Base-by-base conservation (phyloP, 768 basidiomycete genomes). In the Suillus paluster region DNA sequence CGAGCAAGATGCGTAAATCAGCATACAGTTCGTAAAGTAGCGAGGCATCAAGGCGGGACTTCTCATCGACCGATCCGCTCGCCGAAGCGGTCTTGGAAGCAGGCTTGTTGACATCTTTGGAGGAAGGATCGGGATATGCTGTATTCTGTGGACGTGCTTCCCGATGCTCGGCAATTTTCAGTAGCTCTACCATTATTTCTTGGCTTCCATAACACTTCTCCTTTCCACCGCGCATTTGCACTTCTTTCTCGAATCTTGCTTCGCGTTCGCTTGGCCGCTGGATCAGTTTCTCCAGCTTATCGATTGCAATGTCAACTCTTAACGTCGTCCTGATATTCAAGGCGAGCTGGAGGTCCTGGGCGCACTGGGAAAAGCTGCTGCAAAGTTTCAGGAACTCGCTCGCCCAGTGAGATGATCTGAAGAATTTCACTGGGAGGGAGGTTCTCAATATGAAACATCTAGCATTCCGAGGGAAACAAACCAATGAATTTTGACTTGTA, bases 401-500 rank as follows among this genome's bases (percentile, higher is more conserved):
- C 58, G 83, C 81, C 72, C 81, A 84, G 4, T 70, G 64, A 2
- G 66, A 65, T 5, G 73, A 67, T 39, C 70, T 75, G 42, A 79
- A 65, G 0, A 77, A 70, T 59, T 76, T 78, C 49, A 73, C 72
- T 55, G 59, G 39, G 27, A 54, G 65, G 27, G 60, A 52, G 23
- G 27, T 36, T 65, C 19, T 30, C 59, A 9, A 63, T 53, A 27
- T 60, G 60, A 36, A 23, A 27, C 6, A 21, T 3, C 6, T 19
- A 27, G 2, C 10, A 59, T 46, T 39, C 17, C 5, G 21, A 55
- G n/a, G 21, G 41, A 49, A 21, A 71, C 76, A 15, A 17, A 77
- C 80, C 75, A 6, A 82, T 64, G 53, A 82, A 73, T 19, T 74
- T 71, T 56, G 81, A 80, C 63, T 82, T 82, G 36, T 78, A 59